phyloP scores from a whole-genome alignment of 2,329 filamentous ascomycete genomes.

The Laburnicola sp. region DNA sequence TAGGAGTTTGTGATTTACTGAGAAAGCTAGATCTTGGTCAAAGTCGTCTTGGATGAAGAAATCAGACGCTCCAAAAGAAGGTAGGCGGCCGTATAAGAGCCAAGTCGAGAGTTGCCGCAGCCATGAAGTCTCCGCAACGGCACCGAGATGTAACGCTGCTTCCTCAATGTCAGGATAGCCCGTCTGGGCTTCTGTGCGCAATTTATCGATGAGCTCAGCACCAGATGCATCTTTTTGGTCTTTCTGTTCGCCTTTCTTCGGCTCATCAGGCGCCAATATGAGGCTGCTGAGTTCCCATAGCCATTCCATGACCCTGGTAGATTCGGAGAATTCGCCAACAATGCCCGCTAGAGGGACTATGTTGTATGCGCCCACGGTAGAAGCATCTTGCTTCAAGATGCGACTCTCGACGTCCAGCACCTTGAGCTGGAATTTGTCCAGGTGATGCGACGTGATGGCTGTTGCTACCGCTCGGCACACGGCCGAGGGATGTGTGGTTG shows the following conservation, averaged over 20 bases:
- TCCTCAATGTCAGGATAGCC: conserved; percentile 86
- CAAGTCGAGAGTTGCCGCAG: conserved; percentile 86
- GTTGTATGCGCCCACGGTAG: conserved; percentile 84
- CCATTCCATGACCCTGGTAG: conserved; percentile 85
- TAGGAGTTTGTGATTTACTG: conserved; percentile 56
- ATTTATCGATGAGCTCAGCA: conserved; percentile 73
- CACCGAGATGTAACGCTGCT: conserved; percentile 72
- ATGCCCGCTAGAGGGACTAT: conserved; percentile 89
- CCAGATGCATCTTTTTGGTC: conserved; percentile 59
- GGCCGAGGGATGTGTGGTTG: conserved; percentile 72
- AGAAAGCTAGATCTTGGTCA: conserved; percentile 37
- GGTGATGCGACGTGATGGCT: conserved; percentile 72
- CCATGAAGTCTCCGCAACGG: conserved; percentile 85
- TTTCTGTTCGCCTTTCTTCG: conserved; percentile 16
- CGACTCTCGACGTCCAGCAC: conserved; percentile 81
- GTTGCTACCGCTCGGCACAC: conserved; percentile 87
- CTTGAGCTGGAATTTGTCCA: conserved; percentile 79
- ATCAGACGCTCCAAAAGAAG: conserved; percentile 75
- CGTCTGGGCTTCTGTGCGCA: conserved; percentile 77
- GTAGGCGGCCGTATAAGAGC: conserved; percentile 85
- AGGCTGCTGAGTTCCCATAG: conserved; percentile 73
- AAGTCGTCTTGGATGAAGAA: conserved; percentile 70
- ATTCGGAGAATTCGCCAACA: conserved; percentile 81
- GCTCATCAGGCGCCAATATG: conserved; percentile 56
- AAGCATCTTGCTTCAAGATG: conserved; percentile 75